A percentile compares a stretch with the other conserved stretches of the same genome.
Conservation (phyloP, 345 rosid genomes). For the Gossypium bickii region DNA sequence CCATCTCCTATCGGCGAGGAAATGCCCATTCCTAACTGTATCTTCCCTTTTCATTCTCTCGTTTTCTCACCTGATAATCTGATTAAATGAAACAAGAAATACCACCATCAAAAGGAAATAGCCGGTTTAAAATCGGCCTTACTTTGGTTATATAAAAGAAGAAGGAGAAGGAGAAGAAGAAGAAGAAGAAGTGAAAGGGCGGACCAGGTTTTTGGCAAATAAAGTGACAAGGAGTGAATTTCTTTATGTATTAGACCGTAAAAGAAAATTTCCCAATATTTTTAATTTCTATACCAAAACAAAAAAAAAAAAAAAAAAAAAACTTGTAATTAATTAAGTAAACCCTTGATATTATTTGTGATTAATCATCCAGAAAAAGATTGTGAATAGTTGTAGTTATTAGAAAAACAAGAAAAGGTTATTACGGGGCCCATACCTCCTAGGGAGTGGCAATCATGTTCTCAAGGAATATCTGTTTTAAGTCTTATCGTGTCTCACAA, state of each 20-base stretch:
- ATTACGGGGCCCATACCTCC: neutral
- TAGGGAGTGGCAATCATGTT: neutral
- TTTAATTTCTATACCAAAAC: no score
- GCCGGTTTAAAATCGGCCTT: neutral
- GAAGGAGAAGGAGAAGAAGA: neutral
- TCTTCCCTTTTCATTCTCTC: neutral
- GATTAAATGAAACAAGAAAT: neutral
- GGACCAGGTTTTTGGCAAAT: neutral
- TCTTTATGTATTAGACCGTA: no score
- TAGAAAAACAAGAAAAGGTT: no score
- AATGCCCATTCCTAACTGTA: conserved; percentile 20
- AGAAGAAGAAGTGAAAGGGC: neutral
- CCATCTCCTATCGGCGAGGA: conserved; percentile 35
- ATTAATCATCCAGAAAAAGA: no score
- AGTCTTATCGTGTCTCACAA: neutral
- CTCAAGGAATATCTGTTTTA: neutral
- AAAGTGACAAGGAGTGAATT: neutral
- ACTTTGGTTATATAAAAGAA: neutral
- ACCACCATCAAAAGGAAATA: neutral
- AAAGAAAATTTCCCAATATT: no score
- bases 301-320: no score
- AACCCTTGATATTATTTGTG: no score
- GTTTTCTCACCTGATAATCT: neutral
- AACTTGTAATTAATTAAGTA: no score
- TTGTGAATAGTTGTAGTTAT: no score